phyloP scores from a whole-genome alignment of 257 asterid genomes.

The Fraxinus cuspidata region DNA sequence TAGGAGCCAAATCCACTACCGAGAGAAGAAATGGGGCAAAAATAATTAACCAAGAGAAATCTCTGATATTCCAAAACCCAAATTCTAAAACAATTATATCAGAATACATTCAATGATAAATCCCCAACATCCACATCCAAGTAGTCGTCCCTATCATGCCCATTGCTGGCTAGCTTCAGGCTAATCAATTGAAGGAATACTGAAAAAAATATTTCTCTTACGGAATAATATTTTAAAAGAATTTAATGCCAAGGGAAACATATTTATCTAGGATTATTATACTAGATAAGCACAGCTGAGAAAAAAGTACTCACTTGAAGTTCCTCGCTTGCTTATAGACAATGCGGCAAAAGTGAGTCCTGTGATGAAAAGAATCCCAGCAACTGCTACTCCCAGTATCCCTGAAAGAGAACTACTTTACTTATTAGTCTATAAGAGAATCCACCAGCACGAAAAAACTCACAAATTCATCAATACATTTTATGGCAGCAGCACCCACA shows the following conservation, averaged over 20 bases:
- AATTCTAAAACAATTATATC: not conserved
- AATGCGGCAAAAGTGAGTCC: slow-evolving; percentile 76
- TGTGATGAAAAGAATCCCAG: slow-evolving; percentile 69
- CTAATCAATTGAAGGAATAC: not conserved
- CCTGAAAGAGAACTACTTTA: slow-evolving; percentile 75
- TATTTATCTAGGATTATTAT: not conserved
- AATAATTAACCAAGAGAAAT: not conserved
- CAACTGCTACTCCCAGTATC: slow-evolving; percentile 73
- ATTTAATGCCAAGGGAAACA: not conserved
- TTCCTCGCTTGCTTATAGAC: slow-evolving; percentile 56
- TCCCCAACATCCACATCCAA: not conserved
- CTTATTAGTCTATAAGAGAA: slow-evolving; percentile 46
- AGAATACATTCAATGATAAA: not conserved
- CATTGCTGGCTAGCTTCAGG: not conserved
- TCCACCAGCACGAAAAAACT: slow-evolving; percentile 7
- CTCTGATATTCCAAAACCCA: not conserved
- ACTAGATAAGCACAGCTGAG: slow-evolving; percentile 11
- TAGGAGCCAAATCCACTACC: not conserved
- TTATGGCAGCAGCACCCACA: slow-evolving; percentile 16
- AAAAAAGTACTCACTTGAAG: slow-evolving; percentile 55
- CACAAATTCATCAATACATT: not conserved
- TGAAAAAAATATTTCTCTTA: not conserved
- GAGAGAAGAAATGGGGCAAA: not conserved
- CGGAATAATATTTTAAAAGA: not conserved
- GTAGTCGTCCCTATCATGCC: not conserved